Evolutionary conservation across 208 protist genomes (phyloP), one percentile per base, ranked within the genome.

Genomic region (Angomonas deanei): DNA sequence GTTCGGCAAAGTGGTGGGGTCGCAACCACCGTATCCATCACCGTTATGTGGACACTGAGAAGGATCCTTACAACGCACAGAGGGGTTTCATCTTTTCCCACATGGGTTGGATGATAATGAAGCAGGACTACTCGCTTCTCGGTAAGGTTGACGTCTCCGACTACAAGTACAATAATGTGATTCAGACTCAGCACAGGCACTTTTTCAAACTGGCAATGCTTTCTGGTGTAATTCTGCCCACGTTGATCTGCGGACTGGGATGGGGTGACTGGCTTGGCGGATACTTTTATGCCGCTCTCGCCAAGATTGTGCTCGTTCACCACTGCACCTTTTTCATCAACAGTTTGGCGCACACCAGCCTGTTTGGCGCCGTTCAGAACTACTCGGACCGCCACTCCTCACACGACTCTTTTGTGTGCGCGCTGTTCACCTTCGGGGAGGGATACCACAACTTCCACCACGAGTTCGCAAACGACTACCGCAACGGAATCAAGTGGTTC

Each of bases 361-460:
- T 90, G 21, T 88, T 92, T 54, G 80, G 73, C 19, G 82, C 84
- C 5, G 66, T 72, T 47, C 74, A 89, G 70, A 91, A 86, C 68
- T 95, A 80, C 70, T 91, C 80, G 27, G 85, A 96, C 60, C 74
- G 78, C 23, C 80, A 91, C 74, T 77, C 84, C 21, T 88, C 89
- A 13, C 83, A 82, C 64, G 89, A 97, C 71, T 94, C 84, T 38
- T 55, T 84, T 26, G 64, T 93, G 19, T 92, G 85, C 54, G 82
- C 88, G 34, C 64, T 96, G 23, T 64, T 91, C 55, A 89, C 93
- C 10, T 85, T 96, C 61, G 90, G 90, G 32, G 92, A 97, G 76
- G 92, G 92, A 49, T 96, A 93, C 75, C 90, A 97, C 81, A 95
- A 97, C 76, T 96, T 91, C 76, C 93, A 97, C 64, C 93, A 97